phyloP scores from a whole-genome alignment of 2,329 filamentous ascomycete species.

The Penicillium hesseltinei region DNA sequence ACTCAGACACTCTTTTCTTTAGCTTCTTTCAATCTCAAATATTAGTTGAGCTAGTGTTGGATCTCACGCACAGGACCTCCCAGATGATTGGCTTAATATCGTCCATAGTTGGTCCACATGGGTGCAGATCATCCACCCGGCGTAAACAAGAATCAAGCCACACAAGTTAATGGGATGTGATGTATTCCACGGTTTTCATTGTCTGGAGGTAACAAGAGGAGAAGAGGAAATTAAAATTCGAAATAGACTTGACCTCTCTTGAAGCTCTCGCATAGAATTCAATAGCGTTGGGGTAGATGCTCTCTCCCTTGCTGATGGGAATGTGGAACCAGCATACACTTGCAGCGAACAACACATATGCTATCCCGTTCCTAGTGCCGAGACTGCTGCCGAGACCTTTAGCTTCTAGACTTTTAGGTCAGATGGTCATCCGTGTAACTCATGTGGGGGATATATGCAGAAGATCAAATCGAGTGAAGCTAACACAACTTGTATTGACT shows the following conservation, averaged over 20 bases:
- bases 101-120: slow-evolving; percentile 3
- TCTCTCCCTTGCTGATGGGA: slow-evolving; percentile 8
- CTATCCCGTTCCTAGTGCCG: slow-evolving; percentile 1
- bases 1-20: neutral
- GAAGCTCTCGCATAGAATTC: neutral
- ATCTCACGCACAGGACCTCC: neutral
- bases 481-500: neutral
- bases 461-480: slow-evolving; percentile 1
- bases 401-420: neutral
- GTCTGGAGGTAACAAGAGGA: neutral
- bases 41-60: neutral
- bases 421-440: slow-evolving; percentile 1
- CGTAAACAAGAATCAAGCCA: slow-evolving; percentile 11
- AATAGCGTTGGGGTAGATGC: neutral
- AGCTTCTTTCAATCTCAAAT: neutral
- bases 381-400: neutral
- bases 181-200: neutral
- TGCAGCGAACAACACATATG: slow-evolving; percentile 3
- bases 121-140: slow-evolving; percentile 5
- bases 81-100: slow-evolving; percentile 1
- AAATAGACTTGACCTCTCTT: neutral
- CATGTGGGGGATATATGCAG: slow-evolving; percentile 4
- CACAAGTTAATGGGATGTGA: slow-evolving; percentile 1
- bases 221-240: neutral
- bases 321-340: slow-evolving; percentile 8